phyloP scores from a whole-genome alignment of 1,139 yeast genomes.

The Groenewaldozyma sp. region DNA sequence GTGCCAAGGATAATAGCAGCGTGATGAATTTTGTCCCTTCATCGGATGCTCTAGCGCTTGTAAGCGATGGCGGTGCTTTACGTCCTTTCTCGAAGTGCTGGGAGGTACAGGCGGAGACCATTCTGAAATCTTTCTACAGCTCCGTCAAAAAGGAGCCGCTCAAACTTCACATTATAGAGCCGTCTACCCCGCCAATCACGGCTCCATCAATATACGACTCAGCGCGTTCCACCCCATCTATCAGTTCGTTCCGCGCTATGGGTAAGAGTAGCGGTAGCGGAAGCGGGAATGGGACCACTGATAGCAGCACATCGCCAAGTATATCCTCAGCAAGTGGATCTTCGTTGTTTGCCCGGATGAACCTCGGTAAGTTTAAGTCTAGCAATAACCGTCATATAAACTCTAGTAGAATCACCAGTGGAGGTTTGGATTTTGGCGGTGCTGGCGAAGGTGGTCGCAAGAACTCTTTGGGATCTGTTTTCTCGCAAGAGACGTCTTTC shows the following conservation, averaged over 20 bases:
- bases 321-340: conserved; percentile 8
- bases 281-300: background rate
- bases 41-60: conserved; percentile 8
- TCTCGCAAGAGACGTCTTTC: conserved; percentile 22
- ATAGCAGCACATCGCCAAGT: conserved; percentile 3
- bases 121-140: conserved; percentile 20
- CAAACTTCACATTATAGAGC: conserved; percentile 20
- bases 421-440: conserved; percentile 11
- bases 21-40: background rate
- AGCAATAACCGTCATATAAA: conserved; percentile 14
- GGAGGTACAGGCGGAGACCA: conserved; percentile 22
- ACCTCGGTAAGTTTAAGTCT: conserved; percentile 15
- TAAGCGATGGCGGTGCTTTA: conserved; percentile 18
- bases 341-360: conserved; percentile 20
- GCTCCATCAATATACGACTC: conserved; percentile 1
- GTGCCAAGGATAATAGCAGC: background rate
- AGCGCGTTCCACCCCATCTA: no score
- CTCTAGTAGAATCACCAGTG: conserved; percentile 18
- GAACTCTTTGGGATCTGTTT: conserved; percentile 24
- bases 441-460: conserved; percentile 16
- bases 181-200: conserved; percentile 3
- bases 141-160: conserved; percentile 24
- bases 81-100: conserved; percentile 20
- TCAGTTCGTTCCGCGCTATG: background rate
- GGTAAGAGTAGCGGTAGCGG: background rate